Percentiles rank a stretch among this genome's conserved stretches.
These are phyloP conservation scores for Sporothrix protearum DNA, from an alignment of 2,329 filamentous ascomycete genomes.

Conservation along the genomic window DNA sequence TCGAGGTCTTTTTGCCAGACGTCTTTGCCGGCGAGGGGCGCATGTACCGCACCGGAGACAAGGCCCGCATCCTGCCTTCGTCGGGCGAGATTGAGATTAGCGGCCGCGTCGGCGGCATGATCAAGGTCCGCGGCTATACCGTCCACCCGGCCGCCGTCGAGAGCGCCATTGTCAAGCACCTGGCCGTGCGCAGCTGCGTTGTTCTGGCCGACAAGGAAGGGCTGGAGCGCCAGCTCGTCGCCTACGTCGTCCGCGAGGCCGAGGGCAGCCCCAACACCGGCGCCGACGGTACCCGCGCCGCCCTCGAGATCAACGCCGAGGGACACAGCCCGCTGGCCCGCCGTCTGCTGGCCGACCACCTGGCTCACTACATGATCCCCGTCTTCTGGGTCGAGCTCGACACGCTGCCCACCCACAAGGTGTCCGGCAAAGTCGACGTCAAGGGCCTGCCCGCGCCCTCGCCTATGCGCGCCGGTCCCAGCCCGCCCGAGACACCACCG, in stretches of 20 bases:
- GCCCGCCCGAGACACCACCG: slow-evolving; percentile 42
- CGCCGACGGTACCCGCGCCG: slow-evolving; percentile 35
- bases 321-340: slow-evolving; percentile 69
- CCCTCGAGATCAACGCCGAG: slow-evolving; percentile 63
- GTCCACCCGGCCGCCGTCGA: slow-evolving; percentile 75
- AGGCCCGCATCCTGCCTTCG: slow-evolving; percentile 62
- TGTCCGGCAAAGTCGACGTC: slow-evolving; percentile 74
- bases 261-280: slow-evolving; percentile 39
- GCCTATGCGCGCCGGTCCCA: slow-evolving; percentile 45
- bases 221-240: slow-evolving; percentile 69
- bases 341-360: slow-evolving; percentile 58
- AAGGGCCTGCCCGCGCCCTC: slow-evolving; percentile 69
- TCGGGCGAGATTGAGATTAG: slow-evolving; percentile 71
- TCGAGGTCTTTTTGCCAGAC: slow-evolving; percentile 65
- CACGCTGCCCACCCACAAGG: slow-evolving; percentile 68
- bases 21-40: slow-evolving; percentile 57
- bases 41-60: slow-evolving; percentile 73
- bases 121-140: slow-evolving; percentile 75
- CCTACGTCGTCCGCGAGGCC: slow-evolving; percentile 68
- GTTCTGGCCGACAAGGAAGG: slow-evolving; percentile 73
- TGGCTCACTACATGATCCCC: slow-evolving; percentile 83
- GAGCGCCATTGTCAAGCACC: slow-evolving; percentile 63
- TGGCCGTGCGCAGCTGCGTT: slow-evolving; percentile 68
- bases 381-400: slow-evolving; percentile 71
- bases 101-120: slow-evolving; percentile 73